Evolutionary conservation across 371 early-diverging fungal species (phyloP).

Genomic region (Lichtheimia ornata): DNA sequence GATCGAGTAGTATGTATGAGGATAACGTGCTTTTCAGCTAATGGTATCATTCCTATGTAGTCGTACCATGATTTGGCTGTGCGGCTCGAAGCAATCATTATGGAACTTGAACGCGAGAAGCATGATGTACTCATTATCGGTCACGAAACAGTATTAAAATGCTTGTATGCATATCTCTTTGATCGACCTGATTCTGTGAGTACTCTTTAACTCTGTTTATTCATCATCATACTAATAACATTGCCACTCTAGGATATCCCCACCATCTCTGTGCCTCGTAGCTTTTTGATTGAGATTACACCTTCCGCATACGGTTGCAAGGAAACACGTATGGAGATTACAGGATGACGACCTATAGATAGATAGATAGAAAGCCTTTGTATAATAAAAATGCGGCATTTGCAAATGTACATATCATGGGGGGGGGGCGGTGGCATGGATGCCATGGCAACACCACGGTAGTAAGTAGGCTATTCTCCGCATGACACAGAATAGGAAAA

Average conservation of each 20-base stretch:
- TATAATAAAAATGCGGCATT: too few species aligned
- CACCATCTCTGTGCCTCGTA: constrained; percentile 71
- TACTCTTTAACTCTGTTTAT: constrained; percentile 3
- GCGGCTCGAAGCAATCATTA: constrained; percentile 62
- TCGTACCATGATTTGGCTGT: constrained; percentile 62
- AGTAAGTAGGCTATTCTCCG: too few species aligned
- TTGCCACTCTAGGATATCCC: constrained; percentile 67
- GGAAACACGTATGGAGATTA: constrained; percentile 51
- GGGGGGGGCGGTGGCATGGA: too few species aligned
- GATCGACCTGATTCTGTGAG: constrained; percentile 47
- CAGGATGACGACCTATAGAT: neutral
- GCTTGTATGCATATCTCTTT: constrained; percentile 71
- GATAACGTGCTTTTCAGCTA: neutral
- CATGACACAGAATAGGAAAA: too few species aligned
- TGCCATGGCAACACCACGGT: too few species aligned
- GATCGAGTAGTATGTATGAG: neutral
- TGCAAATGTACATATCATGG: too few species aligned
- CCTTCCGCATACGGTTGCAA: constrained; percentile 80
- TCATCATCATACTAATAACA: neutral
- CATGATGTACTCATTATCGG: constrained; percentile 79
- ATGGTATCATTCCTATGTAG: constrained; percentile 22
- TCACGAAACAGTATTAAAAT: constrained; percentile 69
- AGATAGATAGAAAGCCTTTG: too few species aligned
- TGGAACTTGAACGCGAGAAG: constrained; percentile 77
- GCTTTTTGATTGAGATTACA: constrained; percentile 73